Conservation (phyloP, 2,329 filamentous ascomycete genomes). For the Juglanconis sp. region DNA sequence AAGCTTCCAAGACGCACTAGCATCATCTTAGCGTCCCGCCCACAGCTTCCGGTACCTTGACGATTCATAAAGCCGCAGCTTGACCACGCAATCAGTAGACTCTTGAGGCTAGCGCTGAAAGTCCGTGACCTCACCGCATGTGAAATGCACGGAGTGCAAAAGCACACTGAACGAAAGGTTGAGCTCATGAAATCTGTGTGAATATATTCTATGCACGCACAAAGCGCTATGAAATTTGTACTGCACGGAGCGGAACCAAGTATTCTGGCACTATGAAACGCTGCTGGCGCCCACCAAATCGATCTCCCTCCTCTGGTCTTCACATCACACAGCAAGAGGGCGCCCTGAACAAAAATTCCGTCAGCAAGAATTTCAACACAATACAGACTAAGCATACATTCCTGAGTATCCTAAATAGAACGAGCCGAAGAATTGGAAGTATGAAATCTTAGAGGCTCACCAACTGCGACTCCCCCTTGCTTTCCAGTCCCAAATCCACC, state of each 20-base stretch:
- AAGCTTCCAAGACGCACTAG: too few species aligned
- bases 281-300: background rate
- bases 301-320: background rate
- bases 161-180: too few species aligned
- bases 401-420: background rate
- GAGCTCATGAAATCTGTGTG: too few species aligned
- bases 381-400: background rate
- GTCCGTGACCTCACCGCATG: background rate
- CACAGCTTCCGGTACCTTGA: too few species aligned
- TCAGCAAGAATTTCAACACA: background rate
- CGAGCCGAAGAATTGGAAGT: background rate
- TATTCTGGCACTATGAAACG: background rate
- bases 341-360: background rate
- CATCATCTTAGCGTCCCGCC: too few species aligned
- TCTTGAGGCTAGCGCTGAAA: background rate
- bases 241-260: too few species aligned
- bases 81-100: too few species aligned
- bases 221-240: too few species aligned
- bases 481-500: conserved; percentile 74
- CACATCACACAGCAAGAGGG: background rate
- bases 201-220: too few species aligned
- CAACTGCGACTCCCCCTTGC: conserved; percentile 20
- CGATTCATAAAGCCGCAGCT: too few species aligned
- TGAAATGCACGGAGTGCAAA: background rate
- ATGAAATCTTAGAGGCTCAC: background rate